Evolutionary conservation across 1,139 yeast species (phyloP).

Genomic region (Debaryomyces sp.): DNA sequence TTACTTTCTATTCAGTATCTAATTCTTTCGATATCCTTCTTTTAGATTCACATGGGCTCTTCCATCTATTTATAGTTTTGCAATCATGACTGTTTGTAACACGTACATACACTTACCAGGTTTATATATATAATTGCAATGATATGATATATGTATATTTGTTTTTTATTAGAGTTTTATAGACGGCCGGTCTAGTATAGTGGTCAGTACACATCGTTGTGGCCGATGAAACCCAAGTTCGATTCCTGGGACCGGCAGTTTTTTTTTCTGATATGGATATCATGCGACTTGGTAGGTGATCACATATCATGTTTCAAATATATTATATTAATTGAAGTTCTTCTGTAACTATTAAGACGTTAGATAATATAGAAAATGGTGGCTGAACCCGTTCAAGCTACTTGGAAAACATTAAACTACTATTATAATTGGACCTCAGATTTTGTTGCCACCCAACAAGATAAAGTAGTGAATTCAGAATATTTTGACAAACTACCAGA

Average conservation of each 20-base stretch:
- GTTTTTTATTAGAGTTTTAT: no score
- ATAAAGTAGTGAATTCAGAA: constrained; percentile 23
- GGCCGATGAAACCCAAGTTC: constrained; percentile 51
- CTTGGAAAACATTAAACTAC: constrained; percentile 32
- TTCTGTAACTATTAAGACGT: background rate
- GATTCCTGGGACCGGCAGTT: constrained; percentile 52
- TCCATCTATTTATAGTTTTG: no score
- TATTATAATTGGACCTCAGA: constrained; percentile 27
- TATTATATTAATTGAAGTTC: background rate
- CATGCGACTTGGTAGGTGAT: constrained; percentile 2
- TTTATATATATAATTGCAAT: no score
- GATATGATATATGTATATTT: no score
- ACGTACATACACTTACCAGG: no score
- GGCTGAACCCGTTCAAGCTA: constrained; percentile 50
- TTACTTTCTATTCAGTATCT: no score
- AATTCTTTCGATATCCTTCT: no score
- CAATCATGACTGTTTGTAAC: no score
- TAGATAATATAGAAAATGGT: constrained; percentile 32
- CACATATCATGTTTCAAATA: background rate
- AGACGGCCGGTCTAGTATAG: constrained; percentile 50
- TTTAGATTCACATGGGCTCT: no score
- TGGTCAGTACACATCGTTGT: constrained; percentile 50
- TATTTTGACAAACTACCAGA: constrained; percentile 19
- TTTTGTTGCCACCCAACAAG: constrained; percentile 29
- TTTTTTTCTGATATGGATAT: constrained; percentile 15